Percentiles rank a stretch among this genome's conserved stretches.
Conservation (phyloP, 495 filamentous ascomycete genomes). For the Poronia punctata region DNA sequence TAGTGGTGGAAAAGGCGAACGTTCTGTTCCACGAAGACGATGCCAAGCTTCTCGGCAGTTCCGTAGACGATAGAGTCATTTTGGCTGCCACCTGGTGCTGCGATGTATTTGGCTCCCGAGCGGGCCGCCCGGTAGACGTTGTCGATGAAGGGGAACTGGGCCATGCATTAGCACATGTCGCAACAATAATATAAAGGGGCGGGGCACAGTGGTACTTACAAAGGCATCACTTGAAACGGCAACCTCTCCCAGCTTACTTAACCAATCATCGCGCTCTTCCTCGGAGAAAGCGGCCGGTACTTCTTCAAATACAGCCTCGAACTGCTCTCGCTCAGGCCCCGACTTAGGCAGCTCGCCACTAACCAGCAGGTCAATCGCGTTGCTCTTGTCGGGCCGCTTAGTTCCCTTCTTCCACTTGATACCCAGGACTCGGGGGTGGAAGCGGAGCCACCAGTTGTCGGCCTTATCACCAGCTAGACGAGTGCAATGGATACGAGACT, state of each 20-base stretch:
- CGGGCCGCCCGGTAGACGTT: slow-evolving; percentile 86
- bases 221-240: slow-evolving; percentile 91
- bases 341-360: slow-evolving; percentile 76
- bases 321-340: slow-evolving; percentile 74
- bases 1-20: slow-evolving; percentile 88
- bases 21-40: slow-evolving; percentile 85
- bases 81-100: slow-evolving; percentile 87
- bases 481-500: slow-evolving; percentile 97
- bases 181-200: neutral
- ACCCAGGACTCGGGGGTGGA: slow-evolving; percentile 76
- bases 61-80: slow-evolving; percentile 84
- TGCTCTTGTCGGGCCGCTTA: slow-evolving; percentile 95
- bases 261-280: slow-evolving; percentile 79
- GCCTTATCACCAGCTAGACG: slow-evolving; percentile 97
- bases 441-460: slow-evolving; percentile 99
- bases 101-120: slow-evolving; percentile 91
- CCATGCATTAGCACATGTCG: slow-evolving; percentile 5
- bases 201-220: slow-evolving; percentile 47
- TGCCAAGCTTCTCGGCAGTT: slow-evolving; percentile 87
- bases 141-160: slow-evolving; percentile 92
- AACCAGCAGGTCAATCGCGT: slow-evolving; percentile 92
- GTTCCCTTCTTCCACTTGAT: slow-evolving; percentile 96
- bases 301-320: slow-evolving; percentile 85
- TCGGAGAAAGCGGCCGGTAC: slow-evolving; percentile 77
- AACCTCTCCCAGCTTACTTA: slow-evolving; percentile 71